phyloP scores from a whole-genome alignment of 2,329 filamentous ascomycete genomes.

The Knufia fluminis region DNA sequence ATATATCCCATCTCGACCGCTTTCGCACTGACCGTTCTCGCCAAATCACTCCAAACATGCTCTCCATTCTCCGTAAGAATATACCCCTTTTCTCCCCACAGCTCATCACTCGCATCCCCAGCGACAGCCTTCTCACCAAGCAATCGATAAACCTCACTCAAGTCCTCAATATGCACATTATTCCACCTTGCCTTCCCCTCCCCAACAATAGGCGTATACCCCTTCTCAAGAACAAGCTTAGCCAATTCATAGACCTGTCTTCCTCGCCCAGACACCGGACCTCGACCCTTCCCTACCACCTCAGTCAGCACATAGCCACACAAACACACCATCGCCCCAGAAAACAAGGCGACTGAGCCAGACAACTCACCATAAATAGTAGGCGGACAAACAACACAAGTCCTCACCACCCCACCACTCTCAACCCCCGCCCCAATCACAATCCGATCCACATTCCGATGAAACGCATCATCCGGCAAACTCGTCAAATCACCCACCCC shows the following conservation, averaged over 20 bases:
- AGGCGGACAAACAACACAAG: slow-evolving; percentile 54
- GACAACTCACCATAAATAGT: slow-evolving; percentile 62
- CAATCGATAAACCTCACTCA: slow-evolving; percentile 44
- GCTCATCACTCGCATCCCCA: slow-evolving; percentile 28
- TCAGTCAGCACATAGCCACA: neutral
- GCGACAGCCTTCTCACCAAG: slow-evolving; percentile 47
- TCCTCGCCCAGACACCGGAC: slow-evolving; percentile 45
- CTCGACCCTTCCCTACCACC: slow-evolving; percentile 42
- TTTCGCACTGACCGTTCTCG: slow-evolving; percentile 46
- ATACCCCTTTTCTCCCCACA: slow-evolving; percentile 42
- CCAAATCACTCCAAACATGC: slow-evolving; percentile 55
- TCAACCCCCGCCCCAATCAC: slow-evolving; percentile 44
- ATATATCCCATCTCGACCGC: slow-evolving; percentile 48
- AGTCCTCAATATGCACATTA: slow-evolving; percentile 52
- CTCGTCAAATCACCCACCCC: slow-evolving; percentile 33
- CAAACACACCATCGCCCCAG: slow-evolving; percentile 19
- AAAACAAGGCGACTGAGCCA: too few relatives aligned
- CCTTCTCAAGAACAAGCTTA: slow-evolving; percentile 40
- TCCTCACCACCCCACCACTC: slow-evolving; percentile 42
- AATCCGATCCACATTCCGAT: slow-evolving; percentile 60
- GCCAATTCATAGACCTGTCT: slow-evolving; percentile 50
- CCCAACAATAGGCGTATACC: slow-evolving; percentile 45
- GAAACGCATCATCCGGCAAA: slow-evolving; percentile 40
- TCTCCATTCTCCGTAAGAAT: slow-evolving; percentile 57
- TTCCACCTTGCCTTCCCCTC: slow-evolving; percentile 50